Conservation (phyloP, 164 flowering plant genomes). For the Vitis labrusca region DNA sequence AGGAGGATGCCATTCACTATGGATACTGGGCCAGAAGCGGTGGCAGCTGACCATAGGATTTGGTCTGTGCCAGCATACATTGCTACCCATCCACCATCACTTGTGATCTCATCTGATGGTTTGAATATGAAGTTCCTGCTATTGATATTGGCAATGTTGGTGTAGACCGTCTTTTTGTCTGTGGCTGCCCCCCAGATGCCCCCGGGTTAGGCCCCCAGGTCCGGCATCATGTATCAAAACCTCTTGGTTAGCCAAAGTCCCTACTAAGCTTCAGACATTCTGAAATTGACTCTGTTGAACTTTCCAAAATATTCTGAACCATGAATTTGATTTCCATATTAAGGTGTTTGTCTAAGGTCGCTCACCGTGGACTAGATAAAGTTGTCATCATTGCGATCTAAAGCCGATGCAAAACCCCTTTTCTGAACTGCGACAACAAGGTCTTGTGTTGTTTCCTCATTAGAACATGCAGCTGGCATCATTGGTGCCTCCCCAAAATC, state of each 20-base stretch:
- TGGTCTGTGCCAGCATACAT: slow-evolving; percentile 35
- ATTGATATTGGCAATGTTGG: slow-evolving; percentile 40
- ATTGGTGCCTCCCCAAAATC: slow-evolving; percentile 41
- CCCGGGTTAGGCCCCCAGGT: slow-evolving; percentile 39
- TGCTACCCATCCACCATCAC: slow-evolving; percentile 45
- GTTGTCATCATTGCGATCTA: slow-evolving; percentile 29
- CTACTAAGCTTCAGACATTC: too few relatives aligned
- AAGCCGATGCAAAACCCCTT: slow-evolving; percentile 43
- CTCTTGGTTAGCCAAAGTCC: not conserved
- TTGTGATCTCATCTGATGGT: slow-evolving; percentile 29
- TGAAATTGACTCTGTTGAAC: too few relatives aligned
- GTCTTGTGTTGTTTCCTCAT: slow-evolving; percentile 17
- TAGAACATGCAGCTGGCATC: slow-evolving; percentile 16
- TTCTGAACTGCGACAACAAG: slow-evolving; percentile 35
- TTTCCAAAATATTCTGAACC: too few relatives aligned
- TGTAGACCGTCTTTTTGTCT: slow-evolving; percentile 33
- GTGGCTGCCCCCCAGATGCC: slow-evolving; percentile 53
- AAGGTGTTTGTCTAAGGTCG: not conserved
- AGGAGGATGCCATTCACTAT: slow-evolving; percentile 37
- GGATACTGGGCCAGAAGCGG: slow-evolving; percentile 28
- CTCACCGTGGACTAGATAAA: slow-evolving; percentile 34
- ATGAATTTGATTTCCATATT: too few relatives aligned
- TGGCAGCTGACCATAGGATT: slow-evolving; percentile 33
- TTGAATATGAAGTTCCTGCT: slow-evolving; percentile 26
- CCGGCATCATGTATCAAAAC: slow-evolving; percentile 31